Conservation (phyloP, 805 yeast genomes). For the Nakazawaea anatomiae region DNA sequence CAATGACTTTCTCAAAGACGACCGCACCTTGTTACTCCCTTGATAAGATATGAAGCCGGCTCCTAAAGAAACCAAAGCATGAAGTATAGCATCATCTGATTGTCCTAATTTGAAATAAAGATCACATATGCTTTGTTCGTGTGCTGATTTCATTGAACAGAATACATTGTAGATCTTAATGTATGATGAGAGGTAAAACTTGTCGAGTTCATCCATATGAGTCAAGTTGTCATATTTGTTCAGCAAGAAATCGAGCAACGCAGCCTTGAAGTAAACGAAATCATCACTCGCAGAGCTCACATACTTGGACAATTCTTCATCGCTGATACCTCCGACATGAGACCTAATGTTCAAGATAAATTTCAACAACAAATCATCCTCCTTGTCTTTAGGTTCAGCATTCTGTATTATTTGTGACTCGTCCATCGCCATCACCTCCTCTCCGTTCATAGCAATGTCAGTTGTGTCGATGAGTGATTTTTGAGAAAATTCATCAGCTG, state of each 20-base stretch:
- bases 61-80: background rate
- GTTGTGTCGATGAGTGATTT: background rate
- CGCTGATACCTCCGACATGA: background rate
- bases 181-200: slow-evolving; percentile 2
- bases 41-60: background rate
- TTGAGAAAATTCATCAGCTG: background rate
- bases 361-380: slow-evolving; percentile 1
- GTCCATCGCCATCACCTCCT: slow-evolving; percentile 6
- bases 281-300: background rate
- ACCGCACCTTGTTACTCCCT: background rate
- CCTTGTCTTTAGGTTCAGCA: background rate
- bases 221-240: background rate
- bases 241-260: background rate
- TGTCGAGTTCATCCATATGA: slow-evolving; percentile 1
- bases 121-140: slow-evolving; percentile 1
- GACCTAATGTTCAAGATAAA: background rate
- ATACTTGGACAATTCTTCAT: slow-evolving; percentile 6
- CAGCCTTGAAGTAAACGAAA: background rate
- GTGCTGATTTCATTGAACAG: background rate
- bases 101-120: background rate
- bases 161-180: background rate
- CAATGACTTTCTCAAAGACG: slow-evolving; percentile 1
- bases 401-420: slow-evolving; percentile 10
- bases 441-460: background rate
- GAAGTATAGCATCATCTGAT: background rate